Conservation (phyloP, 306 rosid genomes). For the Vachellia collinsii region DNA sequence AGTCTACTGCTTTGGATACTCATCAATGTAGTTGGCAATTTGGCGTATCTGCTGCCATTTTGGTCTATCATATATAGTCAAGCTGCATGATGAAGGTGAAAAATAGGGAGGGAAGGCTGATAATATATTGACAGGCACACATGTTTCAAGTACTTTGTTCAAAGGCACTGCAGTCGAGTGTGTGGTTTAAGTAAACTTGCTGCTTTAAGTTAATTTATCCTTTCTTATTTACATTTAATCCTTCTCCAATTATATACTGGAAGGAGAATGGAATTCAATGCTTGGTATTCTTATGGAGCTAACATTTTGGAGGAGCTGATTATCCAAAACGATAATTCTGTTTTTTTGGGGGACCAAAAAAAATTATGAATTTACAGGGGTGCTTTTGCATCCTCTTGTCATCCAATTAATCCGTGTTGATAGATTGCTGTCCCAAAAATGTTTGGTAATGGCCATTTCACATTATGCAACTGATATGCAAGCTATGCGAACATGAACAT, state of each 20-base stretch:
- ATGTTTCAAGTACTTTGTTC: constrained; percentile 7
- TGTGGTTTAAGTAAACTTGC: constrained; percentile 30
- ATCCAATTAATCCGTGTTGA: constrained; percentile 23
- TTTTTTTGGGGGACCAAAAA: neutral
- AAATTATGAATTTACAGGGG: neutral
- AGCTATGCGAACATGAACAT: constrained; percentile 12
- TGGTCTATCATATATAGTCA: constrained; percentile 34
- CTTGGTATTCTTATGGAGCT: constrained; percentile 20
- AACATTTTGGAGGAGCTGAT: constrained; percentile 24
- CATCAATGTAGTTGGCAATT: constrained; percentile 41
- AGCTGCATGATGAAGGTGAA: constrained; percentile 37
- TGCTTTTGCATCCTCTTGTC: constrained; percentile 34
- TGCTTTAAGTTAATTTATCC: constrained; percentile 14
- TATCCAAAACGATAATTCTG: constrained; percentile 13
- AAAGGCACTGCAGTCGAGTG: neutral
- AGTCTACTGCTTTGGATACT: constrained; percentile 47
- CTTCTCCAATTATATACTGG: constrained; percentile 31
- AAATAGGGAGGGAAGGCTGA: constrained; percentile 24
- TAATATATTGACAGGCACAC: neutral
- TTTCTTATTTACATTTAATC: constrained; percentile 24
- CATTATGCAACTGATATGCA: constrained; percentile 33
- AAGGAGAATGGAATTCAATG: constrained; percentile 33
- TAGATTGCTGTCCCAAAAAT: constrained; percentile 29
- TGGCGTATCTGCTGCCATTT: constrained; percentile 42
- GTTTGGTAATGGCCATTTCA: constrained; percentile 21